Evolutionary conservation across 305 asterid genomes (phyloP).

Genomic region (Lippia alba): DNA sequence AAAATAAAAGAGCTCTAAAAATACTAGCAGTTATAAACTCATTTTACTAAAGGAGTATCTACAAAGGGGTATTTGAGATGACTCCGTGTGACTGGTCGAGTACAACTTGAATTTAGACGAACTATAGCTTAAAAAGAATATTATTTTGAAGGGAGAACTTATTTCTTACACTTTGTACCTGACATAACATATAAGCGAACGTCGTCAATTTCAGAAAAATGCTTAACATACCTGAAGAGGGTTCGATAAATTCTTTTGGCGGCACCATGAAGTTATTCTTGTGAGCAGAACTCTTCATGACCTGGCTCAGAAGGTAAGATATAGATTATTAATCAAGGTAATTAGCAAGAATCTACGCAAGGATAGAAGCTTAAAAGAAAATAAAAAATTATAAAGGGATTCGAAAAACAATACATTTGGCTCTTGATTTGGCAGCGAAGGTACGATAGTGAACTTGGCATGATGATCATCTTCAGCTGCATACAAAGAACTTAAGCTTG

Average conservation of each 20-base stretch:
- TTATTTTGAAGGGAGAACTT: too few relatives aligned
- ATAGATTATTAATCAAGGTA: background rate
- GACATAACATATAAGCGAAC: too few relatives aligned
- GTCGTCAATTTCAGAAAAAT: too few relatives aligned
- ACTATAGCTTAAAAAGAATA: too few relatives aligned
- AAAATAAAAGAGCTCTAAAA: too few relatives aligned
- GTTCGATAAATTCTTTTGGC: constrained; percentile 33
- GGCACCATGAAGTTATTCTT: constrained; percentile 26
- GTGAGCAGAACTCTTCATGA: constrained; percentile 36
- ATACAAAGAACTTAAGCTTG: constrained; percentile 8
- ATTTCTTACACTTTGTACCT: too few relatives aligned
- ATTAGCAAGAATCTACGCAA: background rate
- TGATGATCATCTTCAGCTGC: constrained; percentile 30
- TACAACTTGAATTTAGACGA: too few relatives aligned
- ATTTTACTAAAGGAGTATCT: too few relatives aligned
- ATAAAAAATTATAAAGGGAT: background rate
- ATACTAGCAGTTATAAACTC: too few relatives aligned
- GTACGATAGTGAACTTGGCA: constrained; percentile 28
- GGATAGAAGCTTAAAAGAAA: background rate
- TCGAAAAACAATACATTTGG: constrained; percentile 28
- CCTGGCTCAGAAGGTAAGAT: constrained; percentile 26
- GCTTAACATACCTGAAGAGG: constrained; percentile 40
- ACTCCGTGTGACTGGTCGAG: too few relatives aligned
- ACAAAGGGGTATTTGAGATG: too few relatives aligned
- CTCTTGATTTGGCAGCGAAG: constrained; percentile 44